Conservation (phyloP, 768 basidiomycete species). For the Antrodiella citrinella region DNA sequence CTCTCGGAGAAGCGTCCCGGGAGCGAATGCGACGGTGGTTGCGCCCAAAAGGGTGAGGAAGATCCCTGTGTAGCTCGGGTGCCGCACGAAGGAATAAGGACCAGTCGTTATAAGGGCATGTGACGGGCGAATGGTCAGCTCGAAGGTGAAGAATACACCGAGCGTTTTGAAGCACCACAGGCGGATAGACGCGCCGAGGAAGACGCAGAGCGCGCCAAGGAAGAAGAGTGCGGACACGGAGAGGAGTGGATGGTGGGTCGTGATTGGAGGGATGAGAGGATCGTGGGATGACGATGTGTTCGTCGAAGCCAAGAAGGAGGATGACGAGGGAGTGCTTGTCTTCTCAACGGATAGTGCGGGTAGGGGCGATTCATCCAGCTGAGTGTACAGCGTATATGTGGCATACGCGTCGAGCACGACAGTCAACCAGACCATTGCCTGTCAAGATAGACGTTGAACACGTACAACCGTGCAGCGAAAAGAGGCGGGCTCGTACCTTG, state of each 20-base stretch:
- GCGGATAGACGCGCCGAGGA: conserved; percentile 27
- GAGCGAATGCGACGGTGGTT: conserved; percentile 14
- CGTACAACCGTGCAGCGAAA: background rate
- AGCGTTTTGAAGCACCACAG: conserved; percentile 29
- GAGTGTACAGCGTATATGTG: conserved; percentile 10
- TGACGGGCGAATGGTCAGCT: conserved; percentile 26
- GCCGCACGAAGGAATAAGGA: conserved; percentile 33
- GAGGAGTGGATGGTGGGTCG: conserved; percentile 5
- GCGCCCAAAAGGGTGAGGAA: conserved; percentile 21
- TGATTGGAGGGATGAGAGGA: background rate
- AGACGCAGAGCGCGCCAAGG: conserved; percentile 19
- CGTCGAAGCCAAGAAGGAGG: background rate
- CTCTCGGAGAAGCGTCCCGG: conserved; percentile 17
- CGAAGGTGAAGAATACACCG: conserved; percentile 32
- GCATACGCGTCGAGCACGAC: conserved; percentile 16
- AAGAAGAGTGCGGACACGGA: conserved; percentile 19
- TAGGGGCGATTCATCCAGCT: background rate
- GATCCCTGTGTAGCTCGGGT: conserved; percentile 31
- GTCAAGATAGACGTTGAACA: conserved; percentile 4
- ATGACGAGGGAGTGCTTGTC: background rate
- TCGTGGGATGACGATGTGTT: background rate
- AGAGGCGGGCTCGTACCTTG: conserved; percentile 15
- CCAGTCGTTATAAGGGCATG: conserved; percentile 32
- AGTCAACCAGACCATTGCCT: conserved; percentile 17
- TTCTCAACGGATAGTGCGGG: background rate